A percentile compares a stretch with the other conserved stretches of the same genome.
Evolutionary conservation across 139 green algal genomes (phyloP).

Genomic region (Closterium sp.): DNA sequence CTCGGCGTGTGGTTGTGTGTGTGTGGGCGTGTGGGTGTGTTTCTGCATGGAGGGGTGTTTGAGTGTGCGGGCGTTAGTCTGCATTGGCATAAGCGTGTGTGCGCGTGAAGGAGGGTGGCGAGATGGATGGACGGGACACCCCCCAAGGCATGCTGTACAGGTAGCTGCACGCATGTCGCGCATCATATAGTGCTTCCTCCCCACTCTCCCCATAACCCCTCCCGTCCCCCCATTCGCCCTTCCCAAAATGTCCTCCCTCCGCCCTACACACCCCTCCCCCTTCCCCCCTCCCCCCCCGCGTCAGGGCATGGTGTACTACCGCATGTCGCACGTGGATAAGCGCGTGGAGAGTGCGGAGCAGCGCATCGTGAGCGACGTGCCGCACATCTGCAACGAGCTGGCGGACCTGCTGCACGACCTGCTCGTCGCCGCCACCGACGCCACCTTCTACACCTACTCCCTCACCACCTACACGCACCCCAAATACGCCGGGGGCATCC

Average conservation of each 20-base stretch:
- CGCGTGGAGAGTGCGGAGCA: conserved; percentile 65
- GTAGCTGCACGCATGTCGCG: too few relatives aligned
- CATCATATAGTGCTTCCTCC: not conserved
- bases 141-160: too few relatives aligned
- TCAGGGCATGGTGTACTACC: conserved; percentile 74
- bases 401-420: conserved; percentile 60
- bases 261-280: not conserved
- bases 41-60: not conserved
- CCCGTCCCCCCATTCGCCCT: not conserved
- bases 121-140: too few relatives aligned
- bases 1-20: not conserved
- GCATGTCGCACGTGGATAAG: conserved; percentile 69
- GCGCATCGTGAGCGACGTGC: conserved; percentile 72
- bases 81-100: too few relatives aligned
- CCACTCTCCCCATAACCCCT: not conserved
- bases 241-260: not conserved
- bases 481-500: conserved; percentile 66
- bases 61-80: too few relatives aligned
- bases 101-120: not conserved
- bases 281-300: not conserved
- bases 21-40: not conserved
- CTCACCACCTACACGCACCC: conserved; percentile 63
- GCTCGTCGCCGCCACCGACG: conserved; percentile 58
- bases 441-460: conserved; percentile 63
- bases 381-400: conserved; percentile 58